These are phyloP conservation scores for Lodderomyces parapsilosis DNA, from an alignment of 1,139 yeast species.

Conservation along the genomic window DNA sequence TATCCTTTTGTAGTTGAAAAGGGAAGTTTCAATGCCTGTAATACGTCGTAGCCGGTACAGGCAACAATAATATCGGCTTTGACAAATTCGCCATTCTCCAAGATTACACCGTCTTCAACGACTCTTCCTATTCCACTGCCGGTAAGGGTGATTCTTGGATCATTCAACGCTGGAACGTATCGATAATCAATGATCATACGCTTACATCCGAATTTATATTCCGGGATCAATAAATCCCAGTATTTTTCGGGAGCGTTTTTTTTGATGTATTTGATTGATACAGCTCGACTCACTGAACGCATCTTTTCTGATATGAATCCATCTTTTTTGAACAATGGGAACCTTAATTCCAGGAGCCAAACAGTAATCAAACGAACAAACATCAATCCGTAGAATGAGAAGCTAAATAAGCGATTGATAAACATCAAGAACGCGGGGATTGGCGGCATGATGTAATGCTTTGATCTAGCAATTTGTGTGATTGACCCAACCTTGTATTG, in stretches of 20 bases:
- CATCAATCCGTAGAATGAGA: conserved; percentile 25
- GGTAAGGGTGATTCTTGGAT: conserved; percentile 30
- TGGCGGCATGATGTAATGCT: conserved; percentile 44
- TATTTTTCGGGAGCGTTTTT: conserved; percentile 31
- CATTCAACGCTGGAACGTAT: conserved; percentile 34
- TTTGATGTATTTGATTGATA: conserved; percentile 29
- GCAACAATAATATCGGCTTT: conserved; percentile 44
- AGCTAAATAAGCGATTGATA: conserved; percentile 26
- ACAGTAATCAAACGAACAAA: conserved; percentile 30
- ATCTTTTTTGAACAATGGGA: conserved; percentile 36
- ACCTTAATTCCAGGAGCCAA: conserved; percentile 30
- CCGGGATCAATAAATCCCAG: conserved; percentile 34
- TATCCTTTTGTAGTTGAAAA: conserved; percentile 30
- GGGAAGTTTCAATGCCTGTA: conserved; percentile 21
- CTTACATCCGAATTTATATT: conserved; percentile 45
- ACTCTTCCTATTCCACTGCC: conserved; percentile 25
- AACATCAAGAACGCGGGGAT: conserved; percentile 23
- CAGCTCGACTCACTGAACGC: conserved; percentile 23
- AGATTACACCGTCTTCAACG: conserved; percentile 30
- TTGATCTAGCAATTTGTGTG: conserved; percentile 36
- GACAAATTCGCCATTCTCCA: conserved; percentile 28
- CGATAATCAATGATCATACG: conserved; percentile 39
- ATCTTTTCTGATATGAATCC: conserved; percentile 25
- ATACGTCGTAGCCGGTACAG: conserved; percentile 41
- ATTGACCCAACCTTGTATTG: conserved; percentile 26